Conservation (phyloP, 140 eudicot genomes). For the Bidens hawaiensis region DNA sequence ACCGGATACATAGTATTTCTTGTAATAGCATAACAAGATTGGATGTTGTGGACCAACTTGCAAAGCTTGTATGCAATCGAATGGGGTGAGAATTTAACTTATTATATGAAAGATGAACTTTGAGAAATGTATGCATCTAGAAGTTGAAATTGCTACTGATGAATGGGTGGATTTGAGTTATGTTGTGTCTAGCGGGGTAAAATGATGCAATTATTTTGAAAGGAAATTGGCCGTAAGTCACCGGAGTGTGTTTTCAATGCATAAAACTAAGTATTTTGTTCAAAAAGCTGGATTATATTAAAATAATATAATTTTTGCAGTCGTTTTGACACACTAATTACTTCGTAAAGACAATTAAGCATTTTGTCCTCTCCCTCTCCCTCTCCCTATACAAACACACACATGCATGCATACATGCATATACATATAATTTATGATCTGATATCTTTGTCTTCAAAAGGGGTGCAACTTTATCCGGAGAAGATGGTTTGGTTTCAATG, state of each 20-base stretch:
- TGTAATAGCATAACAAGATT: conserved; percentile 30
- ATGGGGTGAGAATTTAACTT: conserved; percentile 42
- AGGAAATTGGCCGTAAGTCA: neutral
- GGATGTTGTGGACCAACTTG: conserved; percentile 45
- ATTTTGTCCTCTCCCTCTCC: too few relatives aligned
- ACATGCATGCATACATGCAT: too few relatives aligned
- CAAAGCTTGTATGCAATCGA: conserved; percentile 48
- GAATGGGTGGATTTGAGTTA: neutral
- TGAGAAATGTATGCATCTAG: conserved; percentile 9
- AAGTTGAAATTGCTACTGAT: neutral
- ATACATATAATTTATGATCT: too few relatives aligned
- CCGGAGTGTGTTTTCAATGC: neutral
- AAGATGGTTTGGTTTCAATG: conserved; percentile 29
- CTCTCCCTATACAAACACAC: too few relatives aligned
- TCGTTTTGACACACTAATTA: neutral
- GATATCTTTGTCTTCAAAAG: conserved; percentile 17
- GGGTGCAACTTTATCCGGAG: conserved; percentile 37
- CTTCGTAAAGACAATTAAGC: neutral
- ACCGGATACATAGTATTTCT: conserved; percentile 35
- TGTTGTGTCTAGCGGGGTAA: neutral
- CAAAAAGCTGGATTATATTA: neutral
- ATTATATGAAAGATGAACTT: neutral
- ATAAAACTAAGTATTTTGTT: neutral
- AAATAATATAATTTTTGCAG: neutral
- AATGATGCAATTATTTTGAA: neutral